Evolutionary conservation across 768 basidiomycete genomes (phyloP).

Genomic region (Tricholoma matsutake): DNA sequence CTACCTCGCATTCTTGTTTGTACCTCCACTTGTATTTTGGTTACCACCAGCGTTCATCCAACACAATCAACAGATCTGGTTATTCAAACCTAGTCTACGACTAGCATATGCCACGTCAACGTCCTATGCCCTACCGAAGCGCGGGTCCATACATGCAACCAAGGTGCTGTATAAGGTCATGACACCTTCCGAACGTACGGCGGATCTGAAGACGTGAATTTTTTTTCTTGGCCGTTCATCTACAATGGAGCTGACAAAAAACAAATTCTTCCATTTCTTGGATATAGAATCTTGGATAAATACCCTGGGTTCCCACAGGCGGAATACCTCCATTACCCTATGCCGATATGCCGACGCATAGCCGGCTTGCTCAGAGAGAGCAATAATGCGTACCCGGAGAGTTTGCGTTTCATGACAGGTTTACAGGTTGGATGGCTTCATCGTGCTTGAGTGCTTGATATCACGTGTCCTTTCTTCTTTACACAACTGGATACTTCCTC

Average conservation of each 20-base stretch:
- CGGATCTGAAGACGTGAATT: slow-evolving; percentile 54
- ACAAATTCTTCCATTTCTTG: background rate
- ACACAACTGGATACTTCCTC: no score
- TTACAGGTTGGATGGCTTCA: slow-evolving; percentile 80
- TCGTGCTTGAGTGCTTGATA: slow-evolving; percentile 26
- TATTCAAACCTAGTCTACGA: slow-evolving; percentile 88
- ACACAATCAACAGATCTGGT: slow-evolving; percentile 67
- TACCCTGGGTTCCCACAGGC: slow-evolving; percentile 85
- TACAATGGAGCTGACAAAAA: slow-evolving; percentile 5
- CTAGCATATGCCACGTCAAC: slow-evolving; percentile 66
- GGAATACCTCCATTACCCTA: slow-evolving; percentile 84
- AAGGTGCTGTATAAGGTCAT: slow-evolving; percentile 87
- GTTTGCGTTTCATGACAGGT: slow-evolving; percentile 75
- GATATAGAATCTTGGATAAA: slow-evolving; percentile 52
- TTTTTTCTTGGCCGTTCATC: background rate
- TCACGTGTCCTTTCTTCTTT: background rate
- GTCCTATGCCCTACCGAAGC: slow-evolving; percentile 57
- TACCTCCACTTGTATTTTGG: slow-evolving; percentile 6
- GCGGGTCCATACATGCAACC: slow-evolving; percentile 61
- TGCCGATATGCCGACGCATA: slow-evolving; percentile 70
- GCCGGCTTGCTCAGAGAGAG: slow-evolving; percentile 73
- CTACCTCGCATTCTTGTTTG: slow-evolving; percentile 74
- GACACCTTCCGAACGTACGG: slow-evolving; percentile 49
- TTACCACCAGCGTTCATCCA: background rate
- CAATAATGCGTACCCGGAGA: slow-evolving; percentile 70